Conservation (phyloP, 2,329 filamentous ascomycete species). For the Leptographium lundbergii region DNA sequence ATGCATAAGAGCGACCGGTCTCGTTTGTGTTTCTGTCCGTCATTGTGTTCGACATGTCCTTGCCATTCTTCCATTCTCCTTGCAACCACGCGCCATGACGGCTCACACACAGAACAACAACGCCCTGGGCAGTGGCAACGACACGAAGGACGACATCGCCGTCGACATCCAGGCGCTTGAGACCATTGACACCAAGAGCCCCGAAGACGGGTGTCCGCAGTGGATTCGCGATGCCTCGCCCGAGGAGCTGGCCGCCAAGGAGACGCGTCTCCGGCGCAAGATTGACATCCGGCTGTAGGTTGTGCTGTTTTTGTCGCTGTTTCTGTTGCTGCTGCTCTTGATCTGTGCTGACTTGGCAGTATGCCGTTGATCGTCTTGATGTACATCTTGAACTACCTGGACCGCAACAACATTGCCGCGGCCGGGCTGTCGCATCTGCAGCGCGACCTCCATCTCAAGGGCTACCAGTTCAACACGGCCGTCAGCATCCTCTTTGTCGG, state of each 20-base stretch:
- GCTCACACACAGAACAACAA: no score
- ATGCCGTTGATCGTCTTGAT: slow-evolving; percentile 16
- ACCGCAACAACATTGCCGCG: slow-evolving; percentile 20
- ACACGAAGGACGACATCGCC: background rate
- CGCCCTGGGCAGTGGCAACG: no score
- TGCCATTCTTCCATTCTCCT: no score
- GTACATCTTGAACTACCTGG: slow-evolving; percentile 19
- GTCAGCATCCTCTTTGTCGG: slow-evolving; percentile 6
- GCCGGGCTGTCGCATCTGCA: slow-evolving; percentile 17
- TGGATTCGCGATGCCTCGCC: slow-evolving; percentile 1
- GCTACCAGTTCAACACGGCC: slow-evolving; percentile 5
- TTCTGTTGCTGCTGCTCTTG: background rate
- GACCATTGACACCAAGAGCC: background rate
- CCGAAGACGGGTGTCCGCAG: background rate
- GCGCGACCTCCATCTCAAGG: slow-evolving; percentile 2
- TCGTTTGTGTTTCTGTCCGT: no score
- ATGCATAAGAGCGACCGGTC: no score
- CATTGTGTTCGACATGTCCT: no score
- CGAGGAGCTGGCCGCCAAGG: background rate
- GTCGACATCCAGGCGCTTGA: background rate
- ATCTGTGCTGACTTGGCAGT: background rate
- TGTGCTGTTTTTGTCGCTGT: background rate
- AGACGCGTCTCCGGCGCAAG: background rate
- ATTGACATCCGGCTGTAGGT: background rate
- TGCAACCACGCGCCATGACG: no score